These are phyloP conservation scores for Aspergillus sp. DNA, from an alignment of 2,329 filamentous ascomycete species.

Conservation along the genomic window DNA sequence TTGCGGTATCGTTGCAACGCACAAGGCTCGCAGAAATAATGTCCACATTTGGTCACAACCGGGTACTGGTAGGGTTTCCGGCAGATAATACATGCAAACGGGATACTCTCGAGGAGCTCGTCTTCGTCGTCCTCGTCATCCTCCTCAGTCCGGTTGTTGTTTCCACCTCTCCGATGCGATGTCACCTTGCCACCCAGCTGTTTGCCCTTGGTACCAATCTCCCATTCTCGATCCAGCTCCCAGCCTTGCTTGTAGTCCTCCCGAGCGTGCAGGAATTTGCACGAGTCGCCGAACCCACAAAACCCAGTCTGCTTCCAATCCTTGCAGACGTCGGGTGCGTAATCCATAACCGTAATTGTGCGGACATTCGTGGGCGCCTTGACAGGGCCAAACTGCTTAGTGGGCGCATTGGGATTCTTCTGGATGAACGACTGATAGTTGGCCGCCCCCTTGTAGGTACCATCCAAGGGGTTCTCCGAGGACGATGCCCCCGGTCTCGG, in stretches of 20 bases:
- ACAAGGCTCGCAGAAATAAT: slow-evolving; percentile 92
- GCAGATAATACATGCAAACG: slow-evolving; percentile 85
- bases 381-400: slow-evolving; percentile 67
- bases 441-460: slow-evolving; percentile 68
- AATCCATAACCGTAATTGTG: slow-evolving; percentile 84
- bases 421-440: slow-evolving; percentile 68
- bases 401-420: slow-evolving; percentile 68
- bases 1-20: slow-evolving; percentile 79
- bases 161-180: slow-evolving; percentile 36
- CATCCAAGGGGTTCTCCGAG: slow-evolving; percentile 40
- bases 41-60: slow-evolving; percentile 79
- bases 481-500: slow-evolving; percentile 10
- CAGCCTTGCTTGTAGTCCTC: slow-evolving; percentile 76
- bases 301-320: slow-evolving; percentile 78
- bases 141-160: slow-evolving; percentile 33
- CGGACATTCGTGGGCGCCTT: slow-evolving; percentile 82
- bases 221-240: slow-evolving; percentile 94
- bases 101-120: slow-evolving; percentile 70
- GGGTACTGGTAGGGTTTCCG: slow-evolving; percentile 68
- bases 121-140: slow-evolving; percentile 55
- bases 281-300: slow-evolving; percentile 66
- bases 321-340: slow-evolving; percentile 88
- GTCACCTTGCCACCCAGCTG: slow-evolving; percentile 40
- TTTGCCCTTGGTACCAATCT: slow-evolving; percentile 61
- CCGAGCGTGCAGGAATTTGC: slow-evolving; percentile 59